A percentile compares a stretch with the other conserved stretches of the same genome.
Conservation (phyloP, 2,329 filamentous ascomycete genomes). For the Arthrinium puccinioides region DNA sequence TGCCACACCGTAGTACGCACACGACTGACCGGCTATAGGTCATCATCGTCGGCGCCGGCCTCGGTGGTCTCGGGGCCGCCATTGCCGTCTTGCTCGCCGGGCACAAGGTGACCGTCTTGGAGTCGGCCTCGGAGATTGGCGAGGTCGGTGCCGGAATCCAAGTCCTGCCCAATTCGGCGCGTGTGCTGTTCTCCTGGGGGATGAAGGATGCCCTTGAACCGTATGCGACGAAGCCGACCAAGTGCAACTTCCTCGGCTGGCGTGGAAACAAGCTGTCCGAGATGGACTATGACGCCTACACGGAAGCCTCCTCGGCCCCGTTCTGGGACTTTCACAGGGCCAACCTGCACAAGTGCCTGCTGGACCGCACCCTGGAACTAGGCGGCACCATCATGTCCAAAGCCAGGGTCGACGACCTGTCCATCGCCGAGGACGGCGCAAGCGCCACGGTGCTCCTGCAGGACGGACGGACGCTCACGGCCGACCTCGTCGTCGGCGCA, state of each 20-base stretch:
- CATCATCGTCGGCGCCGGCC: constrained; percentile 47
- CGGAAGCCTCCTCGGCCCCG: constrained; percentile 25
- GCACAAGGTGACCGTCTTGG: constrained; percentile 39
- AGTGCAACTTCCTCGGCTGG: constrained; percentile 44
- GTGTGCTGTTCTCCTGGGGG: constrained; percentile 41
- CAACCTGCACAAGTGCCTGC: constrained; percentile 39
- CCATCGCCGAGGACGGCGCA: constrained; percentile 21
- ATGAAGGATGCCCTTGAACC: constrained; percentile 30
- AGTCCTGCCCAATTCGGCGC: constrained; percentile 38
- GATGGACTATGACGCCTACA: constrained; percentile 38
- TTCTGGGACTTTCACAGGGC: constrained; percentile 51
- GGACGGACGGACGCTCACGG: constrained; percentile 26
- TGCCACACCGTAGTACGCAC: neutral
- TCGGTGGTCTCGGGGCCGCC: constrained; percentile 45
- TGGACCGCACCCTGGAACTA: constrained; percentile 38
- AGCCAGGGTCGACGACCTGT: constrained; percentile 34
- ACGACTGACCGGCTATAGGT: constrained; percentile 20
- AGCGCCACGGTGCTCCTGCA: constrained; percentile 30
- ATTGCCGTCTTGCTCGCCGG: constrained; percentile 37
- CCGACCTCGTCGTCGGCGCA: constrained; percentile 38
- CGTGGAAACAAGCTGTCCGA: constrained; percentile 39
- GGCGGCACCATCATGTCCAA: constrained; percentile 38
- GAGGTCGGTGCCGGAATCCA: constrained; percentile 45
- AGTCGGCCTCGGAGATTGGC: constrained; percentile 35
- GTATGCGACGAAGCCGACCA: constrained; percentile 31